Evolutionary conservation across 2,329 filamentous ascomycete genomes (phyloP).

Genomic region (Emmonsiellopsis sp.): DNA sequence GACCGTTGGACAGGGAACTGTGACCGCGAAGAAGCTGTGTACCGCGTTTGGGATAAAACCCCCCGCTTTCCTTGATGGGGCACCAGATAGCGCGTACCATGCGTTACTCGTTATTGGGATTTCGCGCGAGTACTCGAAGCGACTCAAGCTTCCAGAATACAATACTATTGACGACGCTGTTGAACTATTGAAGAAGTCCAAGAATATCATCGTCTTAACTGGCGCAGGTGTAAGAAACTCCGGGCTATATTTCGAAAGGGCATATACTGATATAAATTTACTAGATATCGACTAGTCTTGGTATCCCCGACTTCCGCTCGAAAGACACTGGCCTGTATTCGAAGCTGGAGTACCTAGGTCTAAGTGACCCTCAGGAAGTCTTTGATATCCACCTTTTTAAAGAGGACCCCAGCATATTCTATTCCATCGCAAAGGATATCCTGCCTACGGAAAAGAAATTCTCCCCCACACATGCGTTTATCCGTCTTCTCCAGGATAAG

Average conservation of each 20-base stretch:
- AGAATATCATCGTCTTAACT: conserved; percentile 87
- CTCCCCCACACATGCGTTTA: conserved; percentile 91
- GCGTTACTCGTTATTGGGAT: conserved; percentile 68
- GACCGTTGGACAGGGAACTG: conserved; percentile 58
- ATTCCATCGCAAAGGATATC: conserved; percentile 83
- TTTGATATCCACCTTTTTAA: conserved; percentile 86
- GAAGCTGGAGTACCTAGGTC: conserved; percentile 67
- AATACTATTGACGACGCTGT: conserved; percentile 87
- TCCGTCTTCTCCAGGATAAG: conserved; percentile 77
- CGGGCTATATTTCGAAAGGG: not conserved
- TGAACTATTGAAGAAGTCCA: conserved; percentile 59
- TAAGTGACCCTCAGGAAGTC: conserved; percentile 82
- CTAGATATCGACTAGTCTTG: conserved; percentile 83
- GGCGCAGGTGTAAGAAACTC: conserved; percentile 59
- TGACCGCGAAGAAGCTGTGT: conserved; percentile 73
- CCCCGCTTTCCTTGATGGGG: conserved; percentile 63
- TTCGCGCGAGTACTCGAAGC: conserved; percentile 69
- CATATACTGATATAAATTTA: conserved; percentile 5
- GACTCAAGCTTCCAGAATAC: conserved; percentile 68
- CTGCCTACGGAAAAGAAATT: conserved; percentile 70
- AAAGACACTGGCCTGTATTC: conserved; percentile 89
- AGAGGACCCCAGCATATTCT: conserved; percentile 82
- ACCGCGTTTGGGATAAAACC: conserved; percentile 75
- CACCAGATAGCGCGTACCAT: conserved; percentile 66
- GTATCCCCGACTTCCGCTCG: conserved; percentile 94